These are phyloP conservation scores for Beta corolliflora DNA, from an alignment of 179 eudicot genomes.

Conservation along the genomic window DNA sequence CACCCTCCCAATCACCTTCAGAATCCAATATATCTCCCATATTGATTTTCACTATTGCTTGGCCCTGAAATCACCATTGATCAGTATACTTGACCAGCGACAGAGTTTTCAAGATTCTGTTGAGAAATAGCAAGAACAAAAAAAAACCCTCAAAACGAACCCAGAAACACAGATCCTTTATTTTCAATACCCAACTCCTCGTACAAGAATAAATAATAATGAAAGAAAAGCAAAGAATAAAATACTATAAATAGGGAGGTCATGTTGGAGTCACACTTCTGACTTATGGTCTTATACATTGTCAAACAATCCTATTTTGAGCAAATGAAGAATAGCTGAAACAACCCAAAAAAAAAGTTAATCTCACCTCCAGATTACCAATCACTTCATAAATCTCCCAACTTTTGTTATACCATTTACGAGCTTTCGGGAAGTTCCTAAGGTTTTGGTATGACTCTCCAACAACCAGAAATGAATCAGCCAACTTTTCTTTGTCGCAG, in stretches of 20 bases:
- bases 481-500: slow-evolving; percentile 82
- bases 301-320: neutral
- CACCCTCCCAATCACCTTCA: slow-evolving; percentile 66
- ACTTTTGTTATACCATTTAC: slow-evolving; percentile 75
- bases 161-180: neutral
- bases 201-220: neutral
- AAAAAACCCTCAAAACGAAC: neutral
- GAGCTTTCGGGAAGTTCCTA: slow-evolving; percentile 70
- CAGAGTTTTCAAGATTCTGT: neutral
- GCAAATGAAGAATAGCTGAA: slow-evolving; percentile 14
- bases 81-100: neutral
- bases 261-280: neutral
- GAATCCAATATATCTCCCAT: slow-evolving; percentile 78
- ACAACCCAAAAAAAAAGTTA: neutral
- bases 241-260: no score
- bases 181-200: neutral
- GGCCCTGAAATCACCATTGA: slow-evolving; percentile 68
- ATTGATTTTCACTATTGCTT: slow-evolving; percentile 83
- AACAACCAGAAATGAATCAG: slow-evolving; percentile 71
- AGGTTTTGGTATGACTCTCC: slow-evolving; percentile 92
- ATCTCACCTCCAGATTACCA: slow-evolving; percentile 78
- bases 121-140: neutral
- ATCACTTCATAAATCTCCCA: slow-evolving; percentile 66
- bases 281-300: neutral
- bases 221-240: no score